Percentiles rank a stretch among this genome's conserved stretches.
Evolutionary conservation across 2,329 filamentous ascomycete species (phyloP).

Genomic region (Peltaster fructicola): DNA sequence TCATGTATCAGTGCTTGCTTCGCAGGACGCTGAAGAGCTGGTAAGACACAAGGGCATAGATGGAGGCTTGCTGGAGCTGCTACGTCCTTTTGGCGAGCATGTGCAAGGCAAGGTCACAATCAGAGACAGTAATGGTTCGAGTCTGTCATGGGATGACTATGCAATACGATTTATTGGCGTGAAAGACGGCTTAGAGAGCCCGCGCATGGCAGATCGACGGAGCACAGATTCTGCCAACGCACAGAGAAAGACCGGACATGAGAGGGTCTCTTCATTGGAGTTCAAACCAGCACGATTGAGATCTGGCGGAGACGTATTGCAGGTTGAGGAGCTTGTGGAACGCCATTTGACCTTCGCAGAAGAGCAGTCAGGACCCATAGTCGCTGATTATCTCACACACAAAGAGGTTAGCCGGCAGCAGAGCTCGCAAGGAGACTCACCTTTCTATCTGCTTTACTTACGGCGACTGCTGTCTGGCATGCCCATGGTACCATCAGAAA

Average conservation of each 20-base stretch:
- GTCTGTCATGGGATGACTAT: constrained; percentile 74
- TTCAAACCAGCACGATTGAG: constrained; percentile 23
- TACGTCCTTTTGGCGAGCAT: constrained; percentile 80
- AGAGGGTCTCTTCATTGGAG: constrained; percentile 15
- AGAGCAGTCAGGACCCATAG: constrained; percentile 23
- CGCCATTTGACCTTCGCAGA: constrained; percentile 64
- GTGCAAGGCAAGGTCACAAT: constrained; percentile 78
- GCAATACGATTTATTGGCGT: constrained; percentile 69
- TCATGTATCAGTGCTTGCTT: constrained; percentile 74
- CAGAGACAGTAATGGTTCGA: constrained; percentile 73
- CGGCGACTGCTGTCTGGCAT: constrained; percentile 66
- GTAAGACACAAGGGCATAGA: constrained; percentile 69
- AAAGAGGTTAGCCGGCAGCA: constrained; percentile 8
- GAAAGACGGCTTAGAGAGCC: constrained; percentile 32
- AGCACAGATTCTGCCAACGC: constrained; percentile 19
- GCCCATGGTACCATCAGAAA: constrained; percentile 68
- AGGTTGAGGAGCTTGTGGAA: constrained; percentile 67
- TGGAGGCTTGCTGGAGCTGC: constrained; percentile 63
- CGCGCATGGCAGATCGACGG: constrained; percentile 16
- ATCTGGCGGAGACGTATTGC: constrained; percentile 37
- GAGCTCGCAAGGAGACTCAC: constrained; percentile 14
- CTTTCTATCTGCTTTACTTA: constrained; percentile 73
- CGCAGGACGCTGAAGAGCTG: constrained; percentile 66
- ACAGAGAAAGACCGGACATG: constrained; percentile 9
- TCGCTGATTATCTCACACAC: constrained; percentile 26